Conservation (phyloP, 2,329 filamentous ascomycete genomes). For the Fusarium equiseti region DNA sequence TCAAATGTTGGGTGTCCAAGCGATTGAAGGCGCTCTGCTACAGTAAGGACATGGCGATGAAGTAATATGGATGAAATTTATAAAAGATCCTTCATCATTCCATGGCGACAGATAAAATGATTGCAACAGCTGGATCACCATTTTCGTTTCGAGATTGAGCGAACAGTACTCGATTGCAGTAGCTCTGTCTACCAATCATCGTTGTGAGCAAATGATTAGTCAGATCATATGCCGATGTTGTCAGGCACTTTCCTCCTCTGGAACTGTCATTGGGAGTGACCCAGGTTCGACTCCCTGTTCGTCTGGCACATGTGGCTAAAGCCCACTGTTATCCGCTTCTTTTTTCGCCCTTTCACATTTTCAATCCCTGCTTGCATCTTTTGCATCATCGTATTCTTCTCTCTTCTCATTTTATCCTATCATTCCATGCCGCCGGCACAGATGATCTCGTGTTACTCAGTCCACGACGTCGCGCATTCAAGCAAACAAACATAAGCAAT, state of each 20-base stretch:
- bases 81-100: no score
- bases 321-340: constrained; percentile 15
- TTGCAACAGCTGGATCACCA: not conserved
- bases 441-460: not conserved
- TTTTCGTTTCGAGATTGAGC: not conserved
- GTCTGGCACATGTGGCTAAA: constrained; percentile 26
- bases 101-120: not conserved
- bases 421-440: not conserved
- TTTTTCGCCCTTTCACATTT: not conserved
- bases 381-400: not conserved
- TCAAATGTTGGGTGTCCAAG: not conserved
- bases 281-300: constrained; percentile 41
- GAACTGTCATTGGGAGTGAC: constrained; percentile 21
- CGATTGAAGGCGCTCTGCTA: not conserved
- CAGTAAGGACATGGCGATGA: not conserved
- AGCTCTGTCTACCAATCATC: not conserved
- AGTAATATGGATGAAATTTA: not conserved
- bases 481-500: not conserved
- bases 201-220: constrained; percentile 22
- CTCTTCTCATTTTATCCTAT: not conserved
- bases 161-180: accelerated
- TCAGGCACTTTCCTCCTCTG: constrained; percentile 10
- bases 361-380: not conserved
- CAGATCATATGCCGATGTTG: constrained; percentile 22
- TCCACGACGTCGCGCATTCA: not conserved